Evolutionary conservation across 148 eudicot genomes (phyloP).

Genomic region (Camellia sinensis): DNA sequence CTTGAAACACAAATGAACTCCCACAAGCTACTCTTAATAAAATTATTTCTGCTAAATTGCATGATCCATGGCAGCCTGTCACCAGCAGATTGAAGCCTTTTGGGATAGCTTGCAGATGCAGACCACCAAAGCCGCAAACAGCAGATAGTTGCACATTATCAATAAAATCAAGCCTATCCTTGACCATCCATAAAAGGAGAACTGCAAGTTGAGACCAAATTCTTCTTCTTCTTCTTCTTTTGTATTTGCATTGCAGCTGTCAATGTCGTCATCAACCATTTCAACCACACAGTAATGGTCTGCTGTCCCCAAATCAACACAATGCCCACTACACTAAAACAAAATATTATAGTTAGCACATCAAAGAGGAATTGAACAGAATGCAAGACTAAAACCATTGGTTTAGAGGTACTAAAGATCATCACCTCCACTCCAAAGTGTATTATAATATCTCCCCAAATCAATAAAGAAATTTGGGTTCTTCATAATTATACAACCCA

Average conservation of each 20-base stretch:
- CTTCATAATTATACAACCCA: too few relatives aligned
- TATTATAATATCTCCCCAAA: too few relatives aligned
- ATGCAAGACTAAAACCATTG: too few relatives aligned
- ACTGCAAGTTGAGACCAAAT: neutral
- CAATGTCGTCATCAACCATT: neutral
- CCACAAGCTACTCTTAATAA: neutral
- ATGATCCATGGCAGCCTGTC: neutral
- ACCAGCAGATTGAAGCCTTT: neutral
- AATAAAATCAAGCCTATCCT: neutral
- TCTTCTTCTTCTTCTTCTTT: neutral
- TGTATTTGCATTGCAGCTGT: neutral
- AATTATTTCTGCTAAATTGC: neutral
- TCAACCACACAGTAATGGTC: neutral
- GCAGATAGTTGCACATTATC: neutral
- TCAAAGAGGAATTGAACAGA: too few relatives aligned
- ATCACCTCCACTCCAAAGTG: too few relatives aligned
- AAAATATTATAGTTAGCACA: too few relatives aligned
- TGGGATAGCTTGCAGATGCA: neutral
- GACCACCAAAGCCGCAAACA: neutral
- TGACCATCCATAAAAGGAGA: constrained; percentile 2
- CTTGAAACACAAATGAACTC: neutral
- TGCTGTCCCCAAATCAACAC: too few relatives aligned
- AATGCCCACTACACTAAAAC: neutral
- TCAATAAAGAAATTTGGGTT: too few relatives aligned
- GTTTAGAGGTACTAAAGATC: too few relatives aligned